Evolutionary conservation across 805 yeast genomes (phyloP), one percentile per base, ranked within the genome.

Genomic region (Groenewaldozyma salmanticensis): DNA sequence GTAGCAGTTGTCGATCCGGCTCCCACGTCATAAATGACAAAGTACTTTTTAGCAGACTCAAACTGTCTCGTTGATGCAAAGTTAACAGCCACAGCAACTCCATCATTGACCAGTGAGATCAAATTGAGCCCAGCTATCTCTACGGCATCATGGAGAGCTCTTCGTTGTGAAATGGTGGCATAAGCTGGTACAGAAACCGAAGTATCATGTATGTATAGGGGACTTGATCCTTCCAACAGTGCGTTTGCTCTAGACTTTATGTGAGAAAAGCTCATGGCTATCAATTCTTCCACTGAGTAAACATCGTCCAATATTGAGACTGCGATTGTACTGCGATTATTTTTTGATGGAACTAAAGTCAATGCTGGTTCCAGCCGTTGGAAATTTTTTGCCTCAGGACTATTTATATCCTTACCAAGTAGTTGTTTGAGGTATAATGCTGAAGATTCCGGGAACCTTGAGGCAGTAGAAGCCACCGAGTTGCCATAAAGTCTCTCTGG

Each of bases 1-100:
- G 97, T 82, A 1, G 95, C 94, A 42, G 79, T 75, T 0, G 94
- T 82, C 1, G 94, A 79, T 1, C 94, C 94, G 4, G 95, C 90
- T 36, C 98, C 98, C 74, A 83, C 74, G 59, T 92, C 98, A 57
- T 80, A 86, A 27, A 92, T 72, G 38, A 86, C 57, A 55, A 83
- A 83, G 53, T 76, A 71, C 51, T 75, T 75, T 42, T 68, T 71
- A 2, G 67, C 70, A 2, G 58, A 59, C 9, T 54, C 52, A 45
- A 72, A 72, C 22, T 67, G 66, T 38, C 75, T 69, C 35, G 72
- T 70, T 24, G 82, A 68, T 1, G 85, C 84, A 58, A 76, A 88
- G 54, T 86, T 84, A 34, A 84, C 62, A 1, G 94, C 95, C 13
- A 85, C 86, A 2, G 97, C 92, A n/a, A 85, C 64, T 13, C 96